These are phyloP conservation scores for Rhizopogon vinicolor DNA, from an alignment of 768 basidiomycete genomes.

Conservation along the genomic window DNA sequence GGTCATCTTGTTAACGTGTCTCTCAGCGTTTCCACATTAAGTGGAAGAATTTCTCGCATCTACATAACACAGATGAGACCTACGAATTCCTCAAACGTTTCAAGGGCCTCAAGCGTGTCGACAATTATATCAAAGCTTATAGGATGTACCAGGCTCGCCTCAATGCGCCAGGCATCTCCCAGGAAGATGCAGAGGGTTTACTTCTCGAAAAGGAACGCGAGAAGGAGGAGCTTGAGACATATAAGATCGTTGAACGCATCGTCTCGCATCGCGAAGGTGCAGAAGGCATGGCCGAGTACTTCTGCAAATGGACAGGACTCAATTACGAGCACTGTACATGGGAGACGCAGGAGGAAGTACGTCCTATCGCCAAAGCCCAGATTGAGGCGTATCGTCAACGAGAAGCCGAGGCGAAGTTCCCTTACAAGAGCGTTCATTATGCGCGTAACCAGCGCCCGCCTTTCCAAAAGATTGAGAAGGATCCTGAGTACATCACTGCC, in stretches of 20 bases:
- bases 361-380: constrained; percentile 67
- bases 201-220: constrained; percentile 87
- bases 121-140: constrained; percentile 97
- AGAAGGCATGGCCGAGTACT: constrained; percentile 70
- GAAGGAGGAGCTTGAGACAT: constrained; percentile 87
- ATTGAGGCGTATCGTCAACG: constrained; percentile 78
- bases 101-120: constrained; percentile 94
- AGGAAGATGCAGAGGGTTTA: constrained; percentile 87
- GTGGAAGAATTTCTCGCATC: constrained; percentile 97
- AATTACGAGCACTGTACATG: constrained; percentile 96
- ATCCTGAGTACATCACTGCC: constrained; percentile 76
- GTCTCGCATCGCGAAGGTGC: constrained; percentile 70
- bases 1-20: constrained; percentile 5
- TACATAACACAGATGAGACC: constrained; percentile 99
- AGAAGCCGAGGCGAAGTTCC: constrained; percentile 76
- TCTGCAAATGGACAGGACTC: constrained; percentile 95
- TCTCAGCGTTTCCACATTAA: constrained; percentile 95
- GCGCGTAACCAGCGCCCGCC: constrained; percentile 61
- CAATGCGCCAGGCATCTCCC: constrained; percentile 58
- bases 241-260: constrained; percentile 88
- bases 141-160: constrained; percentile 68
- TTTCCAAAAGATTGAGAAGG: constrained; percentile 80
- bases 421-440: constrained; percentile 77
- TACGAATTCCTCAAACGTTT: constrained; percentile 95
- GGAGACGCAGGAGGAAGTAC: constrained; percentile 82